Percentiles rank a stretch among this genome's conserved stretches.
Evolutionary conservation across 176 grass and related monocot species (phyloP).

Genomic region (bread wheat (Triticum aestivum)): DNA sequence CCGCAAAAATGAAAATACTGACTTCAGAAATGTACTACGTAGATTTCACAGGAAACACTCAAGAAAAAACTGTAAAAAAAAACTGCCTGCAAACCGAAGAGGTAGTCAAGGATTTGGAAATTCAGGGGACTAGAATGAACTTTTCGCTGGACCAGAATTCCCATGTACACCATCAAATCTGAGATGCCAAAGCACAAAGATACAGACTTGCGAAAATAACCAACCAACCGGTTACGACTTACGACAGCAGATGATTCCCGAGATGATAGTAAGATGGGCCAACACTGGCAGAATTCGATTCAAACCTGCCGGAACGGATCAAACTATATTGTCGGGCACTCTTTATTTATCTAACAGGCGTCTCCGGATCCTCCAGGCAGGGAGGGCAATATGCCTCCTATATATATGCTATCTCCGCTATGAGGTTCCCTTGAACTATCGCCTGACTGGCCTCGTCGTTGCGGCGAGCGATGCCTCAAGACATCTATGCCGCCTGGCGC

Average conservation of each 20-base stretch:
- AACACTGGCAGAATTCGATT: background rate
- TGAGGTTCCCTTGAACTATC: background rate
- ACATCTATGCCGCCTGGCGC: background rate
- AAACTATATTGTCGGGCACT: background rate
- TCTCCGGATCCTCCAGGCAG: background rate
- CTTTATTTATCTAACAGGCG: constrained; percentile 10
- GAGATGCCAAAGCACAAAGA: background rate
- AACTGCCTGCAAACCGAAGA: no score
- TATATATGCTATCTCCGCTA: constrained; percentile 10
- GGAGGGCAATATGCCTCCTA: background rate
- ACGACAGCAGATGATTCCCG: background rate
- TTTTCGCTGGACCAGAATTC: background rate
- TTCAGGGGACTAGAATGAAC: background rate
- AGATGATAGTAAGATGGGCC: background rate
- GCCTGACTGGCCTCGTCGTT: background rate
- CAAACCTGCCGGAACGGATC: background rate
- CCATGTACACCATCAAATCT: background rate
- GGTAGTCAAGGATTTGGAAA: no score
- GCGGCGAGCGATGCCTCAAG: background rate
- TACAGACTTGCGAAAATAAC: background rate
- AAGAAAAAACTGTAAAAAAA: no score
- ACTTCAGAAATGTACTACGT: no score
- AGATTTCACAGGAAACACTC: no score
- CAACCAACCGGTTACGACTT: background rate
- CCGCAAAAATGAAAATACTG: no score